Evolutionary conservation across 768 basidiomycete species (phyloP), one percentile per base, ranked within the genome.

Genomic region (Clathrus columnatus): DNA sequence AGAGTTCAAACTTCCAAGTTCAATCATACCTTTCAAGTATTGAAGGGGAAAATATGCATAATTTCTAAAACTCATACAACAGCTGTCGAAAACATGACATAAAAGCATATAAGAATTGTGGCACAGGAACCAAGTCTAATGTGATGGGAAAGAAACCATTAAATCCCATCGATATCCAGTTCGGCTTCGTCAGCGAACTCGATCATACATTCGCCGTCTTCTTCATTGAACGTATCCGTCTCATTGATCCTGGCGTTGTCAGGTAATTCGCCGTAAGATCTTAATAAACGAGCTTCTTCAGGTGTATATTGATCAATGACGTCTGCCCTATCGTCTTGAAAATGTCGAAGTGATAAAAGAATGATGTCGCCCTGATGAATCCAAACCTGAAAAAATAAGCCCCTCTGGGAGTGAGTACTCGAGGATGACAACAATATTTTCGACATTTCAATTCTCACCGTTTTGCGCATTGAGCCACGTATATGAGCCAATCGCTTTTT

Each of bases 241-340:
- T 97, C 95, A 73, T 94, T 93, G 75, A 95, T 91, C 75, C 92
- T 92, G 67, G 92, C 91, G 62, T 89, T 90, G 71, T 92, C 90
- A 20, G 96, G 95, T 28, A 98, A 80, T 69, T 99, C 96, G 51
- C 96, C 96, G 67, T 98, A 98, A 16, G 91, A 91, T 82, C 96
- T 95, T 68, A 97, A 85, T 87, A 70, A 55, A 59, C 90, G 79
- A 44, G 90, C 90, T 68, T 99, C 95, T 67, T 99, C 94, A 32
- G 93, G 83, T 1, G 94, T 96, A 71, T 98, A 99, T 73, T 96
- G 95, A 65, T 96, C 95, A 67, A 98, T 97, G 50, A 99, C 95
- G 74, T 99, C 96, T 20, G 94, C 96, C 71, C 97, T 97, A 73
- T 91, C 92, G 64, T 99, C 96, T 71, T 98, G 95, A 82, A 98